Evolutionary conservation across 1,284 basidiomycete species (phyloP).

Genomic region (Microbotryum saponariae): DNA sequence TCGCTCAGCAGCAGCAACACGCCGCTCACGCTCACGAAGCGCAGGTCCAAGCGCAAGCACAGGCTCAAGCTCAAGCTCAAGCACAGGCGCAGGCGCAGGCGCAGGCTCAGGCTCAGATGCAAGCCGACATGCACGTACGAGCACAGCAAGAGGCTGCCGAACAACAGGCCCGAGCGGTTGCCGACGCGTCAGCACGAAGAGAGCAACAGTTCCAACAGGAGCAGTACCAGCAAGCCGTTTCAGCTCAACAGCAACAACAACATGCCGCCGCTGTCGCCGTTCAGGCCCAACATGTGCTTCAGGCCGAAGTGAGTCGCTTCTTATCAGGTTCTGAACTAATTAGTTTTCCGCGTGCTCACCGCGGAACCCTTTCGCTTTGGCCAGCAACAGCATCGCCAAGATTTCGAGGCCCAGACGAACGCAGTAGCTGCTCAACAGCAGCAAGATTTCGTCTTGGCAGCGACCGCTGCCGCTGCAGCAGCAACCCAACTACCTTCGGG

Average conservation of each 20-base stretch:
- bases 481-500: no score
- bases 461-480: no score
- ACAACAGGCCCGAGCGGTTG: conserved; percentile 9
- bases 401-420: neutral
- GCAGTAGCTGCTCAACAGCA: neutral
- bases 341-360: neutral
- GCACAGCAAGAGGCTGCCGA: conserved; percentile 12
- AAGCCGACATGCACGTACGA: conserved; percentile 7
- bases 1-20: conserved; percentile 10
- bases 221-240: conserved; percentile 21
- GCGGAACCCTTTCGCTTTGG: conserved; percentile 1
- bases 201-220: conserved; percentile 20
- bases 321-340: no score
- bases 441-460: neutral
- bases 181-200: conserved; percentile 15
- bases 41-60: conserved; percentile 13
- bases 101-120: conserved; percentile 9
- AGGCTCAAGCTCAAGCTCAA: conserved; percentile 15
- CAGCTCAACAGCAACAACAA: conserved; percentile 10
- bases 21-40: conserved; percentile 12
- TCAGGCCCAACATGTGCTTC: conserved; percentile 1
- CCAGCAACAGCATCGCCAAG: conserved; percentile 1
- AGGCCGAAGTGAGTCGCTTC: no score
- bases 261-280: neutral
- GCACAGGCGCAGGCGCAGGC: conserved; percentile 15